Evolutionary conservation across 108 stramenopile genomes (phyloP).

Genomic region (Ochromonas danica): DNA sequence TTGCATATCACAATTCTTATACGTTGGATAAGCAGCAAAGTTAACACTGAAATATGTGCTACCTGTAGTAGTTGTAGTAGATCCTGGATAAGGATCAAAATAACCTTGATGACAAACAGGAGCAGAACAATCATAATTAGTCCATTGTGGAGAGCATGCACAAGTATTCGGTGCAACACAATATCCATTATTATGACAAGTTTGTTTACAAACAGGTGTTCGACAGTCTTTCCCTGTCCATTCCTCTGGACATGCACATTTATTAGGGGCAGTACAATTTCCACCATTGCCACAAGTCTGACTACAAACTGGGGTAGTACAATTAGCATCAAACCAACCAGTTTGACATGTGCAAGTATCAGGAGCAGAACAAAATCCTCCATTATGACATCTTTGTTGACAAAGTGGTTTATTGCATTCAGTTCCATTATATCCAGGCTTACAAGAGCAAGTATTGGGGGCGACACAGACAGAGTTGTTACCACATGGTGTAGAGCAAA

Average conservation of each 20-base stretch:
- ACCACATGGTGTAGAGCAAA: slow-evolving; percentile 56
- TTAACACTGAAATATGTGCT: neutral
- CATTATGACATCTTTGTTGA: slow-evolving; percentile 68
- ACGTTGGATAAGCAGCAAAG: slow-evolving; percentile 36
- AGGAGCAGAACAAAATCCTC: slow-evolving; percentile 70
- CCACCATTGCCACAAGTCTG: slow-evolving; percentile 85
- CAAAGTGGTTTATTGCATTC: slow-evolving; percentile 64
- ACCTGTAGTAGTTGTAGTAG: neutral
- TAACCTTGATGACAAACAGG: slow-evolving; percentile 77
- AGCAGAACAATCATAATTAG: slow-evolving; percentile 69
- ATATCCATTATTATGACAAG: slow-evolving; percentile 65
- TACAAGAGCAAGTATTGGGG: slow-evolving; percentile 70
- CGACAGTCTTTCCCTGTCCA: slow-evolving; percentile 75
- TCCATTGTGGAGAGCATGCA: slow-evolving; percentile 67
- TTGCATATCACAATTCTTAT: slow-evolving; percentile 63
- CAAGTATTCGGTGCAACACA: slow-evolving; percentile 82
- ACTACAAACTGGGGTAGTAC: slow-evolving; percentile 77
- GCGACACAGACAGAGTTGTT: slow-evolving; percentile 67
- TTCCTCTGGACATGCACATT: slow-evolving; percentile 67
- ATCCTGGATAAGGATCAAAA: slow-evolving; percentile 54
- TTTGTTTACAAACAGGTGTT: slow-evolving; percentile 66
- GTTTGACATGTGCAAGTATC: slow-evolving; percentile 69
- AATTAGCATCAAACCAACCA: slow-evolving; percentile 83
- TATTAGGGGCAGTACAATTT: slow-evolving; percentile 72
- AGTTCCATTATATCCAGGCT: slow-evolving; percentile 68